phyloP scores from a whole-genome alignment of 139 green algal genomes.

The Bryopsis sp. region DNA sequence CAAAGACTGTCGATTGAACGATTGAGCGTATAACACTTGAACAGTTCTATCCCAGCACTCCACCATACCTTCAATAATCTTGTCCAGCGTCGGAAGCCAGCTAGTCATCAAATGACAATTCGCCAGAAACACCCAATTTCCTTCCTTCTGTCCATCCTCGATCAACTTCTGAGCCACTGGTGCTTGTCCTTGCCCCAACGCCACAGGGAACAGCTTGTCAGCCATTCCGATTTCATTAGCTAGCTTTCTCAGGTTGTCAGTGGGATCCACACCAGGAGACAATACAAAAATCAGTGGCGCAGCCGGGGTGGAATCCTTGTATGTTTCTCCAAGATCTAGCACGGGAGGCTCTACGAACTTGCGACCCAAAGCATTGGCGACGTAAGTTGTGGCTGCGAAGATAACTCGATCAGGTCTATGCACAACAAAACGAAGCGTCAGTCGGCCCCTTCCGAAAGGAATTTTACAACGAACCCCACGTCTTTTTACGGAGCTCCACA shows the following conservation, averaged over 20 bases:
- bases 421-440: background rate
- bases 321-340: slow-evolving; percentile 69
- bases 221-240: slow-evolving; percentile 72
- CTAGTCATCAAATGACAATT: slow-evolving; percentile 87
- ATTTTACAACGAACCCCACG: no score
- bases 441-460: no score
- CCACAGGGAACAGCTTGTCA: slow-evolving; percentile 86
- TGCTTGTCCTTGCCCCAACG: slow-evolving; percentile 66
- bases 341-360: slow-evolving; percentile 59
- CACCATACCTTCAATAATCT: slow-evolving; percentile 69
- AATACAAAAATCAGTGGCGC: slow-evolving; percentile 86
- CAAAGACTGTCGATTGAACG: slow-evolving; percentile 75
- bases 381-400: slow-evolving; percentile 58
- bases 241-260: slow-evolving; percentile 71
- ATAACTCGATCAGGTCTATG: slow-evolving; percentile 62
- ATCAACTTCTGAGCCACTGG: slow-evolving; percentile 35
- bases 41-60: slow-evolving; percentile 57
- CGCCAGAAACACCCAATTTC: slow-evolving; percentile 81
- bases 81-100: slow-evolving; percentile 77
- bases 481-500: background rate
- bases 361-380: slow-evolving; percentile 52
- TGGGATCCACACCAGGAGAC: slow-evolving; percentile 73
- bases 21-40: slow-evolving; percentile 43
- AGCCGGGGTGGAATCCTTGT: slow-evolving; percentile 46
- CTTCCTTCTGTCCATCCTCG: slow-evolving; percentile 51